Base-by-base conservation (phyloP, 176 grass and related monocot species). In the Paspalum vaginatum region DNA sequence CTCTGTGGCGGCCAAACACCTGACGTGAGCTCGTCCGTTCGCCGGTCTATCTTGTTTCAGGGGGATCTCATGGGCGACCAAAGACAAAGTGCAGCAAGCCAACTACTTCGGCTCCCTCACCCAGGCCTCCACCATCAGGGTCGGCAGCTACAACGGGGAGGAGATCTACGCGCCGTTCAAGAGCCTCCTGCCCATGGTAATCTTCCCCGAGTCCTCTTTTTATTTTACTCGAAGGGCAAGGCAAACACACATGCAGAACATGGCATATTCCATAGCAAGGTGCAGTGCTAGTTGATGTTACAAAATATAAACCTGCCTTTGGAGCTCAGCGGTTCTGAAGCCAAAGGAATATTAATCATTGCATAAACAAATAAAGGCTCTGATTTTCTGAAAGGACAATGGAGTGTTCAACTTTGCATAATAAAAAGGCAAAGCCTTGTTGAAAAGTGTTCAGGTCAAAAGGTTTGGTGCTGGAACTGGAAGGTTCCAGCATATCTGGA, bases 1-100 rank as follows among this genome's bases (percentile, higher is more conserved):
- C 32, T 32, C 32, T 32, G 32, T 32, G 32, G 32, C 32, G 2
- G 3, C 1, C 32, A 32, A 32, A 1, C 3, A 3, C 1, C 32
- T 32, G 32, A 32, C 32, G 2, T 32, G 32, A 32, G 32, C 3
- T 32, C 32, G 32, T 32, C 32, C 32, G 32, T 32, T 32, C 32
- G 32, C 32, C 32, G 32, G 32, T 32, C n/a, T n/a, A n/a, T n/a
- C 32, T 18, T 12, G 18, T 58, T 53, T 56, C 78, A 98, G 96
- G 82, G 96, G 96, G 18, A 98, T 98, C 52, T 98, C 96, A 54
- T 98, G 96, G 96, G 96, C 87, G 15, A 98, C 96, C 17, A 98
- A 95, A 81, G 96, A 98, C 74, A 93, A 89, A 81, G 88, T 98
- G 60, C 96, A 98, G 86, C 96, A 93, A 39, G 96, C 96, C 78